Evolutionary conservation across 2,329 filamentous ascomycete species (phyloP).

Genomic region (Polychaeton citri): DNA sequence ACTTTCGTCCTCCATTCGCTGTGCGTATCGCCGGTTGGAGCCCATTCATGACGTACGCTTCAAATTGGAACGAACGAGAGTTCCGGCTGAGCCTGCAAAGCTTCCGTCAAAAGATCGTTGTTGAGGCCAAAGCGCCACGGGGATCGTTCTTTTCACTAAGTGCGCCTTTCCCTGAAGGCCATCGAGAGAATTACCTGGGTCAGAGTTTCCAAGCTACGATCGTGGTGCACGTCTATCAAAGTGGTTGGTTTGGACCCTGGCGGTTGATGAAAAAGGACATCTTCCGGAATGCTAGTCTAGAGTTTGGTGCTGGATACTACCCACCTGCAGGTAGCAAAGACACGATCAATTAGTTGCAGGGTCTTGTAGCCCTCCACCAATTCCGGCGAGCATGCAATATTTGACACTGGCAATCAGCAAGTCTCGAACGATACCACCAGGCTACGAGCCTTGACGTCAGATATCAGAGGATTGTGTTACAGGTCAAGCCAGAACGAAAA

Average conservation of each 20-base stretch:
- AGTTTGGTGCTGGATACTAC: slow-evolving; percentile 38
- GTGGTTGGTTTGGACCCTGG: slow-evolving; percentile 28
- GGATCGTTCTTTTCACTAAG: slow-evolving; percentile 33
- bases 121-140: slow-evolving; percentile 27
- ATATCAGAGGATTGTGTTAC: no score
- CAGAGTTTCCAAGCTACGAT: slow-evolving; percentile 35
- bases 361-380: no score
- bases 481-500: no score
- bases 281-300: slow-evolving; percentile 32
- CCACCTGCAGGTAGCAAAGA: slow-evolving; percentile 25
- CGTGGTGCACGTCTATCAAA: slow-evolving; percentile 29
- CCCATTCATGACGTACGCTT: slow-evolving; percentile 29
- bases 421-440: no score
- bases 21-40: slow-evolving; percentile 23
- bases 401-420: no score
- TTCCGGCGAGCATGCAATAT: no score
- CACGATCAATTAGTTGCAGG: slow-evolving; percentile 3
- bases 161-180: slow-evolving; percentile 33
- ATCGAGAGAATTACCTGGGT: slow-evolving; percentile 29
- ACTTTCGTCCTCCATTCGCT: slow-evolving; percentile 33
- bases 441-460: no score
- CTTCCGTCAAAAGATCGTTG: slow-evolving; percentile 27
- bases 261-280: slow-evolving; percentile 23
- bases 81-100: slow-evolving; percentile 26
- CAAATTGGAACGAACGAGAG: slow-evolving; percentile 26